Base-by-base conservation (phyloP, 495 filamentous ascomycete species). In the Lepraria neglecta region DNA sequence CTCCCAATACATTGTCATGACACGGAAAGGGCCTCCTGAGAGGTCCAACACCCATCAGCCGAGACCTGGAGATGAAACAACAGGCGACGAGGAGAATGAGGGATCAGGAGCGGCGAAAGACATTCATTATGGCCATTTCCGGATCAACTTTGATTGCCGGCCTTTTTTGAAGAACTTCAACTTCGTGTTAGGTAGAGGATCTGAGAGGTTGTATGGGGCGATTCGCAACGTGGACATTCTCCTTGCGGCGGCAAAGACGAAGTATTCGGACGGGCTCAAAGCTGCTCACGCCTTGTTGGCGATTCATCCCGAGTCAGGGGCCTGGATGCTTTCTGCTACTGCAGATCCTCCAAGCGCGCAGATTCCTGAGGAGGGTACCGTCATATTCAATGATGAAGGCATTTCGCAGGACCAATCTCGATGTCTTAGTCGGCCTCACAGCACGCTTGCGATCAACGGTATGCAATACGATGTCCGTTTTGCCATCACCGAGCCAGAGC, bases 181-280 rank as follows among this genome's bases (percentile, higher is more conserved):
- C 19, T 48, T 35, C 19, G 43, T 60, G 5, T 3, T 60, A 2
- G 58, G 58, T 0, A 60, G n/a, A 60, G 57, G 40, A 15, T 33
- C 28, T 5, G 19, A 33, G 12, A 48, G 33, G 57, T 48, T 48
- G 19, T 59, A 48, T 21, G 42, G 57, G 12, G 38, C 42, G 17
- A 17, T 31, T 2, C 57, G 57, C 9, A 60, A 50, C 4, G 45
- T 52, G 1, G 58, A 60, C 31, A 52, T 60, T 24, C 9, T 60
- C 0, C 24, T 60, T 5, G 58, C 44, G 17, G 58, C 44, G 15
- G 42, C 58, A 33, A 31, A 46, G 2, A 12, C 57, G 15, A 48
- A 33, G n/a, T 28, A 47, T 17, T 12, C 19, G 4, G 28, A 19
- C 2, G 21, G n/a, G 2, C 57, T 59, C 21, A 12, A 31, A 2